Conservation (phyloP, 768 basidiomycete genomes). For the Pisolithus orientalis region DNA sequence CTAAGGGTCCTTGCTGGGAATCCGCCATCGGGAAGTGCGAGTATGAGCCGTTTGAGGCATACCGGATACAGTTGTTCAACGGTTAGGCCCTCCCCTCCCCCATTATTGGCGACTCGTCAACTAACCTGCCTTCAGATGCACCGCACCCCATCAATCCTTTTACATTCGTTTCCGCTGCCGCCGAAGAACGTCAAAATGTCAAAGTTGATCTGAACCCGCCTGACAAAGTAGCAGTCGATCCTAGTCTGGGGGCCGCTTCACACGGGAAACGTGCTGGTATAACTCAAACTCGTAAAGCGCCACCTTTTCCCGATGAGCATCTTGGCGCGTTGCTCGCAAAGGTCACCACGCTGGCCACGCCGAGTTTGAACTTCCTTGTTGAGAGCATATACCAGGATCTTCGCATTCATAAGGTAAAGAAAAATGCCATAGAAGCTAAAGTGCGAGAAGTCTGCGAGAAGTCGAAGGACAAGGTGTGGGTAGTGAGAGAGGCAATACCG, state of each 20-base stretch:
- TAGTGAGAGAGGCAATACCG: conserved; percentile 39
- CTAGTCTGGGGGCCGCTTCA: conserved; percentile 10
- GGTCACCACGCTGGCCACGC: conserved; percentile 53
- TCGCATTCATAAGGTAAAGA: conserved; percentile 66
- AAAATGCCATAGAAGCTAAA: conserved; percentile 79
- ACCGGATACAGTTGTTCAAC: conserved; percentile 79
- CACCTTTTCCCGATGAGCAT: conserved; percentile 60
- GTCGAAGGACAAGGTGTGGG: conserved; percentile 67
- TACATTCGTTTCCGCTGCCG: conserved; percentile 51
- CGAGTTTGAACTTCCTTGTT: conserved; percentile 59
- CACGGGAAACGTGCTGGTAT: conserved; percentile 21
- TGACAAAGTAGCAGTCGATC: conserved; percentile 23
- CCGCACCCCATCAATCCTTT: conserved; percentile 75
- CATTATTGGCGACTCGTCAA: conserved; percentile 1
- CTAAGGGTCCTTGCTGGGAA: conserved; percentile 84
- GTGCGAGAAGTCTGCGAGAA: conserved; percentile 72
- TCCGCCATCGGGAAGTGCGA: conserved; percentile 55
- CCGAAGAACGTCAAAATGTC: conserved; percentile 29
- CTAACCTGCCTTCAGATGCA: conserved; percentile 44
- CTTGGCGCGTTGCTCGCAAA: conserved; percentile 56
- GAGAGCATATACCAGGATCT: conserved; percentile 71
- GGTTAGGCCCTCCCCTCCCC: conserved; percentile 40
- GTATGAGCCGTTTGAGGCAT: conserved; percentile 65
- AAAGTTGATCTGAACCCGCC: conserved; percentile 32
- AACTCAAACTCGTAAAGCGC: conserved; percentile 39